Percentiles rank a stretch among this genome's conserved stretches.
phyloP scores from a whole-genome alignment of 306 rosid genomes.

The Hylodesmum podocarpum region DNA sequence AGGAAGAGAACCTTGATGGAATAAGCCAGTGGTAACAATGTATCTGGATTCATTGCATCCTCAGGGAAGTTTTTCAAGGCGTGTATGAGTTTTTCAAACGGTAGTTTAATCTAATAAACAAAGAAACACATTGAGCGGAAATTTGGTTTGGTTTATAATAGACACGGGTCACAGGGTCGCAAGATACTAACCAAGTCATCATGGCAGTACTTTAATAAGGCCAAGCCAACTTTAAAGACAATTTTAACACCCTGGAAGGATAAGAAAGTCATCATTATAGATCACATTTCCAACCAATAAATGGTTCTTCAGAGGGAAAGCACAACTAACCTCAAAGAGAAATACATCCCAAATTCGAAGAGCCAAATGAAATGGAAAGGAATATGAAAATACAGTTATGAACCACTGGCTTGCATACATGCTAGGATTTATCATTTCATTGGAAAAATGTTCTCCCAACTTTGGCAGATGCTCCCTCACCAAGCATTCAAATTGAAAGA shows the following conservation, averaged over 20 bases:
- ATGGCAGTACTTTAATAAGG: conserved; percentile 87
- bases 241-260: conserved; percentile 84
- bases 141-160: conserved; percentile 1
- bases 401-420: conserved; percentile 99
- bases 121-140: conserved; percentile 29
- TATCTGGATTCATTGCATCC: conserved; percentile 92
- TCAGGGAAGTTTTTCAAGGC: conserved; percentile 93
- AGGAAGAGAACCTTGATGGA: conserved; percentile 74
- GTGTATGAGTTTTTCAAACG: conserved; percentile 94
- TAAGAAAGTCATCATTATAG: conserved; percentile 17
- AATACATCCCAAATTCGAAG: conserved; percentile 99
- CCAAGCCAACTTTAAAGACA: conserved; percentile 92
- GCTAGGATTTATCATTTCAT: conserved; percentile 96
- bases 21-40: conserved; percentile 82
- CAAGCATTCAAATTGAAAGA: conserved; percentile 76
- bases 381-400: conserved; percentile 94
- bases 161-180: conserved; percentile 13
- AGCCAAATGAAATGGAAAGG: conserved; percentile 97
- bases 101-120: conserved; percentile 66
- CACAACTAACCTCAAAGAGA: conserved; percentile 76
- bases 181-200: conserved; percentile 87
- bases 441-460: conserved; percentile 84
- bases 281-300: conserved; percentile 13
- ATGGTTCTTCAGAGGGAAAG: conserved; percentile 21
- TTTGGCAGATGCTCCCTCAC: conserved; percentile 81